Evolutionary conservation across 2,329 filamentous ascomycete genomes (phyloP).

Genomic region (Triangularia setosa): DNA sequence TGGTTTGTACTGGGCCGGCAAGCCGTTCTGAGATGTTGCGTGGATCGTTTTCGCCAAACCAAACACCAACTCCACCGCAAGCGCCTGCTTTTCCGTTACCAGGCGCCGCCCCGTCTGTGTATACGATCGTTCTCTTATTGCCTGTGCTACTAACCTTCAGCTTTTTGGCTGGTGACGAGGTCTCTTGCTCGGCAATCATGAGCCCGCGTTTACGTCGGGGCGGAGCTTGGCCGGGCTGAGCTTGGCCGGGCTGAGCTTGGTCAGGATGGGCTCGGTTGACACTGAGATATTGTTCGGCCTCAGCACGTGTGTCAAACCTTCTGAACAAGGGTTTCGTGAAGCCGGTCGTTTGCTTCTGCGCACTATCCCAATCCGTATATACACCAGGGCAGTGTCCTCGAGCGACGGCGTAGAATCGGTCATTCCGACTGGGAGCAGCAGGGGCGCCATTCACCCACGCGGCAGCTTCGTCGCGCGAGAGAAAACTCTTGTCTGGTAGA

Average conservation of each 20-base stretch:
- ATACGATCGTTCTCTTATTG: constrained; percentile 22
- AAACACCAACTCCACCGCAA: constrained; percentile 57
- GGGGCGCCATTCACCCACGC: neutral
- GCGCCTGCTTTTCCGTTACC: constrained; percentile 49
- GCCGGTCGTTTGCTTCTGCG: constrained; percentile 68
- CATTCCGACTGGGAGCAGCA: neutral
- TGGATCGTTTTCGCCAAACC: constrained; percentile 53
- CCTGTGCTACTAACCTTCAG: constrained; percentile 11
- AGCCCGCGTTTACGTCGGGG: too few relatives aligned
- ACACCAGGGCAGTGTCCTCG: constrained; percentile 56
- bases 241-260: too few relatives aligned
- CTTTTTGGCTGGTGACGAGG: constrained; percentile 30
- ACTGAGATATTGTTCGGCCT: constrained; percentile 74
- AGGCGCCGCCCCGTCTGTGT: constrained; percentile 35
- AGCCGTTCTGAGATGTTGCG: constrained; percentile 73
- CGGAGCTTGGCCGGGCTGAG: too few relatives aligned
- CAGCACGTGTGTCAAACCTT: constrained; percentile 62
- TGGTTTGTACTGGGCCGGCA: constrained; percentile 73
- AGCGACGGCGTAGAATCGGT: constrained; percentile 56
- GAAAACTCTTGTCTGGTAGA: constrained; percentile 65
- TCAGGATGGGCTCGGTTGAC: constrained; percentile 34
- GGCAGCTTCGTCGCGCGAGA: constrained; percentile 68
- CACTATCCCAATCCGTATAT: constrained; percentile 63
- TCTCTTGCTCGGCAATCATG: constrained; percentile 34
- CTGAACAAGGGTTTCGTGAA: constrained; percentile 68